Base-by-base conservation (phyloP, 2,329 filamentous ascomycete genomes). In the Arachnopeziza araneosa region DNA sequence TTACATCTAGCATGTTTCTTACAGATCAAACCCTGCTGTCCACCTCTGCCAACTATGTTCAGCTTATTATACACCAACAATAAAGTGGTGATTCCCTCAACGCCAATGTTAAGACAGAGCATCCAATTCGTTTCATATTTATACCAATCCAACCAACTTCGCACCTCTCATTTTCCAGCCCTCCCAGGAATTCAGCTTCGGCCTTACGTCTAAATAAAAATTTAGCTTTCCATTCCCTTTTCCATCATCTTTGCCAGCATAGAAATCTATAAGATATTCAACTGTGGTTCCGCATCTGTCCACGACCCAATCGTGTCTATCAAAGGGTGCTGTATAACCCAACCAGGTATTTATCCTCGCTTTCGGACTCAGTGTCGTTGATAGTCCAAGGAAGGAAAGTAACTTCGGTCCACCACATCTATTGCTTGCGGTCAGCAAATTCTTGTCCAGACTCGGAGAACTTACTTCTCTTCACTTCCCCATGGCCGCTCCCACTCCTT, bases 191-290 rank as follows among this genome's bases (percentile, higher is more conserved):
- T 88, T 88, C 64, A 89, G 70, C 76, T 89, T 89, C 0, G 86
- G 86, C 68, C 86, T 76, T 51, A 89, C 85, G 67, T 89, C 84
- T 19, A 89, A 74, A 67, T 87, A 88, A 70, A 89, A 89, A 65
- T 84, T 87, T 50, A 80, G 60, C 69, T 77, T 75, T 6, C 79
- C 76, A 67, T 76, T 74, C 24, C 73, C 70, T 21, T 71, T 68
- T 0, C 66, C 67, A 1, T 74, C 72, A 24, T 71, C 71, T 30
- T 82, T 78, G 0, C 95, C 95, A 5, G 91, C 86, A 72, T 99
- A 99, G 70, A 99, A 99, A 75, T 99, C 95, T 74, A 99, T 99
- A 49, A 99, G 89, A 73, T 99, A 99, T 69, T 98, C 95, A 54
- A 99, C 78, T 70, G 84, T 85, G 22, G 80, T 88, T 30, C 90